A percentile compares a stretch with the other conserved stretches of the same genome.
phyloP scores from a whole-genome alignment of 805 yeast genomes.

The Saccharomycopsis schoenii region DNA sequence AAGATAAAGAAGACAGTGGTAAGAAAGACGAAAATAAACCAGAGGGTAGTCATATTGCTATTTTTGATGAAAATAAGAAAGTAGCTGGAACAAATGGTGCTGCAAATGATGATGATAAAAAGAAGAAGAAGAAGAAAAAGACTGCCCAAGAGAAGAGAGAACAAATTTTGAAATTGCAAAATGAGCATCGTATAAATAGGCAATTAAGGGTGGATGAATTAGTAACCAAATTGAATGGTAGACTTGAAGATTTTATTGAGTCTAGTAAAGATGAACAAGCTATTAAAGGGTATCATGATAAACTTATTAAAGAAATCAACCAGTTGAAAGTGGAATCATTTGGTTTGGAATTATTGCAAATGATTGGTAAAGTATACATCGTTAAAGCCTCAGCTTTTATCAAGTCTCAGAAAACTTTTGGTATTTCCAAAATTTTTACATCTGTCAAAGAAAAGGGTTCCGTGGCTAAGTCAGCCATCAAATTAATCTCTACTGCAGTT shows the following conservation, averaged over 20 bases:
- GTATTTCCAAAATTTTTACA: conserved; percentile 76
- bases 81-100: background rate
- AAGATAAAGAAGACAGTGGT: background rate
- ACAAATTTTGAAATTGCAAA: conserved; percentile 40
- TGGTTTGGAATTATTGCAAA: conserved; percentile 77
- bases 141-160: conserved; percentile 37
- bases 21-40: background rate
- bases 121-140: conserved; percentile 21
- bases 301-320: conserved; percentile 55
- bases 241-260: conserved; percentile 35
- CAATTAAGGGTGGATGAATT: conserved; percentile 41
- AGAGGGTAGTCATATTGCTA: background rate
- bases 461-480: conserved; percentile 73
- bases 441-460: conserved; percentile 78
- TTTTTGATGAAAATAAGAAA: conserved; percentile 5
- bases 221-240: conserved; percentile 36
- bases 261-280: conserved; percentile 39
- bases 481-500: conserved; percentile 70
- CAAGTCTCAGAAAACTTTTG: conserved; percentile 71
- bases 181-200: conserved; percentile 43
- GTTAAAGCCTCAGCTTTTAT: conserved; percentile 66
- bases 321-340: conserved; percentile 89
- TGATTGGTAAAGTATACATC: conserved; percentile 73
- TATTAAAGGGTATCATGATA: conserved; percentile 37
- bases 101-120: conserved; percentile 20